phyloP scores from a whole-genome alignment of 2,329 filamentous ascomycete species.

The Magnaporthiopsis rhizophila region DNA sequence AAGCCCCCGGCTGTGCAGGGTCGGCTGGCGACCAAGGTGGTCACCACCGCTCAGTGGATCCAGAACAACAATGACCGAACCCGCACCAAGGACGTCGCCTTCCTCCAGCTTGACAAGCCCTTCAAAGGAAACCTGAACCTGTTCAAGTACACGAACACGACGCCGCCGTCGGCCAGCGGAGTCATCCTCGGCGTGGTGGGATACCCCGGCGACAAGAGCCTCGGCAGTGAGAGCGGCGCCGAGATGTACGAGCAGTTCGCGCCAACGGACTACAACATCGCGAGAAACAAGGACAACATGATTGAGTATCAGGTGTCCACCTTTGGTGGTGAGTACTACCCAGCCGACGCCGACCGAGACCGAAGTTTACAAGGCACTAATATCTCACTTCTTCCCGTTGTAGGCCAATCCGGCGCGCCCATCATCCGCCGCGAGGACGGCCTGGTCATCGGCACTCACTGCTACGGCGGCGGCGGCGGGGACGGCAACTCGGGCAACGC shows the following conservation, averaged over 20 bases:
- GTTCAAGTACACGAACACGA: slow-evolving; percentile 17
- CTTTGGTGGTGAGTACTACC: slow-evolving; percentile 17
- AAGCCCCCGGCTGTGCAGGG: slow-evolving; percentile 5
- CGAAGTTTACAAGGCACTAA: neutral
- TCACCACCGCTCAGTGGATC: slow-evolving; percentile 18
- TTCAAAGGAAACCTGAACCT: slow-evolving; percentile 17
- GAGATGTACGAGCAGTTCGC: slow-evolving; percentile 25
- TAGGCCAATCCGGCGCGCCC: slow-evolving; percentile 21
- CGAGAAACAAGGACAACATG: slow-evolving; percentile 16
- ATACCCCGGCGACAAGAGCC: slow-evolving; percentile 22
- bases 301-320: slow-evolving; percentile 23
- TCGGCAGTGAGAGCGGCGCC: slow-evolving; percentile 19
- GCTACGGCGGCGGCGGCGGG: slow-evolving; percentile 15
- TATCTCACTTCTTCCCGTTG: neutral
- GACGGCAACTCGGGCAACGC: slow-evolving; percentile 20
- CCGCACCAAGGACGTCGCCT: slow-evolving; percentile 16
- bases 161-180: slow-evolving; percentile 8
- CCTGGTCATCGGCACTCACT: slow-evolving; percentile 21
- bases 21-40: slow-evolving; percentile 15
- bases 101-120: slow-evolving; percentile 18
- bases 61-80: slow-evolving; percentile 10
- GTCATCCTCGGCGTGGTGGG: slow-evolving; percentile 22
- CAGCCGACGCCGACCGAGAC: too few species aligned
- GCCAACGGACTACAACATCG: slow-evolving; percentile 17
- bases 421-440: slow-evolving; percentile 14